These are phyloP conservation scores for Linum trigynum DNA, from an alignment of 345 rosid species.

Conservation along the genomic window DNA sequence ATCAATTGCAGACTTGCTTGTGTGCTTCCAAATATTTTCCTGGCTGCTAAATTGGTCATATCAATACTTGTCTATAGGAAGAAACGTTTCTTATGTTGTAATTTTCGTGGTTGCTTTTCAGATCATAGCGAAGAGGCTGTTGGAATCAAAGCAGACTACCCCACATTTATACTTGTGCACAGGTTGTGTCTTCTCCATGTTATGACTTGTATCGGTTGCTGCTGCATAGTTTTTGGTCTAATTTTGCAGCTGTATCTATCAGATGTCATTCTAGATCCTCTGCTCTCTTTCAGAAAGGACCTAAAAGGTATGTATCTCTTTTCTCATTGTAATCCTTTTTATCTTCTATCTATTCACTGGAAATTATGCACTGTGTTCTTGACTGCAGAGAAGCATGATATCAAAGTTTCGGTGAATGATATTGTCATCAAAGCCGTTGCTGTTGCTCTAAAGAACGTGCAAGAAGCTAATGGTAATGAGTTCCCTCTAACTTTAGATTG, in stretches of 20 bases:
- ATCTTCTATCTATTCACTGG: not conserved
- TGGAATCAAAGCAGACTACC: constrained; percentile 90
- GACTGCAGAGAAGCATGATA: constrained; percentile 66
- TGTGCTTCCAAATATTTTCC: not conserved
- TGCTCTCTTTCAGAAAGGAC: constrained; percentile 83
- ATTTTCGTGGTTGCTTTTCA: constrained; percentile 20
- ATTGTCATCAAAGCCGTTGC: constrained; percentile 92
- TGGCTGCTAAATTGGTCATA: not conserved
- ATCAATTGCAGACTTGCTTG: not conserved
- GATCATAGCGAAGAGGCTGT: constrained; percentile 82
- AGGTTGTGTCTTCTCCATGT: constrained; percentile 33
- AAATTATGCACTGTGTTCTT: not conserved
- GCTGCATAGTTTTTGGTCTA: constrained; percentile 17
- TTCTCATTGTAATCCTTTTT: not conserved
- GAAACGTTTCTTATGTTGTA: not conserved
- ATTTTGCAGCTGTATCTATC: constrained; percentile 23
- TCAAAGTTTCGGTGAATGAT: constrained; percentile 94
- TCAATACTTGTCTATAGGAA: not conserved
- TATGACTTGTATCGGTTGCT: constrained; percentile 12
- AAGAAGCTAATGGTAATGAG: constrained; percentile 82
- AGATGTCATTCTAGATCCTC: constrained; percentile 95
- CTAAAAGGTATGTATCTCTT: constrained; percentile 54
- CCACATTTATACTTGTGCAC: constrained; percentile 87
- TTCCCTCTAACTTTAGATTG: constrained; percentile 5
- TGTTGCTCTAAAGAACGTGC: constrained; percentile 67